A percentile compares a stretch with the other conserved stretches of the same genome.
These are phyloP conservation scores for Heliophila coronopifolia DNA, from an alignment of 441 rosid genomes.

Conservation along the genomic window DNA sequence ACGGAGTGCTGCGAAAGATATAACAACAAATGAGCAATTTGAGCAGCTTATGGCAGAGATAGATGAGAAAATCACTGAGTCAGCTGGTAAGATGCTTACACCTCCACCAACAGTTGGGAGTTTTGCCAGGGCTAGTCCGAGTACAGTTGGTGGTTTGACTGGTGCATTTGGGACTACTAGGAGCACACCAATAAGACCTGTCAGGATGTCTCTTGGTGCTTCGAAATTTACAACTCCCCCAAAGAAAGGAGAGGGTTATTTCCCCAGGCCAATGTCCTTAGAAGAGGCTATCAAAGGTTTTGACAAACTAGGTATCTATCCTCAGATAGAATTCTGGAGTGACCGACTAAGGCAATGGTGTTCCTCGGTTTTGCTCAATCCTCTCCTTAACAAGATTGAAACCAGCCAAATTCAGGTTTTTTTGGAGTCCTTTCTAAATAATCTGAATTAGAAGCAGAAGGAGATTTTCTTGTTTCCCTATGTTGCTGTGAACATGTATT, in stretches of 20 bases:
- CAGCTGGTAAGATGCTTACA: constrained; percentile 65
- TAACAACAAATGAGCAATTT: constrained; percentile 74
- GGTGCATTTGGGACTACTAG: constrained; percentile 76
- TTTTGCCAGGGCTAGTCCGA: constrained; percentile 62
- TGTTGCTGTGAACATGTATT: constrained; percentile 3
- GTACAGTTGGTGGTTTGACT: constrained; percentile 56
- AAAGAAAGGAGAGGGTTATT: constrained; percentile 92
- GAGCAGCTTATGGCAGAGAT: constrained; percentile 77
- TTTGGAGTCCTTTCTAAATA: background rate
- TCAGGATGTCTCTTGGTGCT: constrained; percentile 94
- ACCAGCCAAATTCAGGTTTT: constrained; percentile 82
- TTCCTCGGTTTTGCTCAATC: constrained; percentile 69
- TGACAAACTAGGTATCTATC: constrained; percentile 69
- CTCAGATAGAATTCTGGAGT: constrained; percentile 87
- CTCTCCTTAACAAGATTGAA: constrained; percentile 68
- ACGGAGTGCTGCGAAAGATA: constrained; percentile 50
- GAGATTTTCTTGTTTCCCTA: constrained; percentile 10
- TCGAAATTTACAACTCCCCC: constrained; percentile 92
- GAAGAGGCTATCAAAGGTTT: constrained; percentile 85
- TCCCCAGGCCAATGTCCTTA: constrained; percentile 84
- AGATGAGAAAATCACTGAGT: constrained; percentile 64
- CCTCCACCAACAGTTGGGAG: constrained; percentile 71
- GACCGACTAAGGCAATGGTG: constrained; percentile 95
- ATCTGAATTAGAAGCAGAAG: constrained; percentile 1
- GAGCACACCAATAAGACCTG: constrained; percentile 80